Conservation (phyloP, 768 basidiomycete genomes). For the Podaxis rugospora region DNA sequence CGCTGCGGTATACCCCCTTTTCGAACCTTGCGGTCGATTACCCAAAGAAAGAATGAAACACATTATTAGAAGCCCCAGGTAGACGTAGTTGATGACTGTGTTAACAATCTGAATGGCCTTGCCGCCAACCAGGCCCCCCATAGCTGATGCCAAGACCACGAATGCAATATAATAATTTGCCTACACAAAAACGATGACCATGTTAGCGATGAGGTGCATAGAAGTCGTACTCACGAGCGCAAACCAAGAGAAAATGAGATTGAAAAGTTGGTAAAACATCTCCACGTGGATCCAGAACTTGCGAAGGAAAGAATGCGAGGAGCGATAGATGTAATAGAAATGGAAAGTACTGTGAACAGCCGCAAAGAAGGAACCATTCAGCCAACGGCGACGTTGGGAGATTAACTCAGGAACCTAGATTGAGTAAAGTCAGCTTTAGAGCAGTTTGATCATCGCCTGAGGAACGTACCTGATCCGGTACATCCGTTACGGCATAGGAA, state of each 20-base stretch:
- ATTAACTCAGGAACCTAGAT: slow-evolving; percentile 84
- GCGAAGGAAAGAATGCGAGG: slow-evolving; percentile 72
- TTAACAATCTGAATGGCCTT: slow-evolving; percentile 68
- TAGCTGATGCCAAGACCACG: slow-evolving; percentile 64
- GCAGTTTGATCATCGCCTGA: not conserved
- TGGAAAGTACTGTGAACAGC: slow-evolving; percentile 89
- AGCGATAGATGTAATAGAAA: slow-evolving; percentile 94
- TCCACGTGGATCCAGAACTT: slow-evolving; percentile 97
- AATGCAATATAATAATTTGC: slow-evolving; percentile 94
- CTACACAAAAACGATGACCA: slow-evolving; percentile 25
- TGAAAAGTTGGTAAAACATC: slow-evolving; percentile 86
- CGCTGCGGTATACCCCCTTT: slow-evolving; percentile 80
- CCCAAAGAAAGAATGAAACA: slow-evolving; percentile 88
- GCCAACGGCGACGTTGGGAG: slow-evolving; percentile 92
- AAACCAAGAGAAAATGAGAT: slow-evolving; percentile 92
- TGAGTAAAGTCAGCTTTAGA: not conserved
- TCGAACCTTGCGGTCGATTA: slow-evolving; percentile 88
- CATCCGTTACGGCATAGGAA: slow-evolving; percentile 89
- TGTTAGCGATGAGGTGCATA: not conserved
- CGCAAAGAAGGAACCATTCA: slow-evolving; percentile 98
- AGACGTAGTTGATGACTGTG: slow-evolving; percentile 77
- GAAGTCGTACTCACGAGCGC: slow-evolving; percentile 48
- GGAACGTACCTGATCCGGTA: slow-evolving; percentile 73
- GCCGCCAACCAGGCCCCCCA: slow-evolving; percentile 57
- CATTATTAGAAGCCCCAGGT: slow-evolving; percentile 80